Conservation (phyloP, 352 stramenopile genomes). For the Blastocystis sp. region DNA sequence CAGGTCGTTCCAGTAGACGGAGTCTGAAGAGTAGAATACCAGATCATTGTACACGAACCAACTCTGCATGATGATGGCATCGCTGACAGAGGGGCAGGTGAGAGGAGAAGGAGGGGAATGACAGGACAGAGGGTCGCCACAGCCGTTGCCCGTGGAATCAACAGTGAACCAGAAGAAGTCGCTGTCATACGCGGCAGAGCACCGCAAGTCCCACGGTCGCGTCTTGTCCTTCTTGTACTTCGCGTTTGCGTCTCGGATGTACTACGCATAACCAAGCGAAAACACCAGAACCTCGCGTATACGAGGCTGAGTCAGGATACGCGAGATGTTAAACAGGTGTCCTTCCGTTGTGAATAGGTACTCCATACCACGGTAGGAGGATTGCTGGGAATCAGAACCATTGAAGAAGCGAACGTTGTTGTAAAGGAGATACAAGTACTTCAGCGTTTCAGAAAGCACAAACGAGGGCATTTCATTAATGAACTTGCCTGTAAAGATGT, state of each 20-base stretch:
- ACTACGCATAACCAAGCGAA: neutral
- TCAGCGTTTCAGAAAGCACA: slow-evolving; percentile 95
- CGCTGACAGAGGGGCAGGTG: neutral
- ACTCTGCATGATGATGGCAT: neutral
- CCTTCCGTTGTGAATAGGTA: slow-evolving; percentile 94
- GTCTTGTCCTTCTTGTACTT: neutral
- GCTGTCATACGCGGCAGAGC: slow-evolving; percentile 25
- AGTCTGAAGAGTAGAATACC: slow-evolving; percentile 14
- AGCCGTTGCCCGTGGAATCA: neutral
- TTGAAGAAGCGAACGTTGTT: slow-evolving; percentile 80
- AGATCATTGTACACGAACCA: slow-evolving; percentile 32
- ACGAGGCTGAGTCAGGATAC: neutral
- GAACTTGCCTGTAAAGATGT: slow-evolving; percentile 84
- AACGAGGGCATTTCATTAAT: slow-evolving; percentile 97
- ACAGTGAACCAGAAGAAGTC: slow-evolving; percentile 1
- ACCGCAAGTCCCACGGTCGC: slow-evolving; percentile 38
- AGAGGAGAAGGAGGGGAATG: neutral
- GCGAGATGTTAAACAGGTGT: slow-evolving; percentile 81
- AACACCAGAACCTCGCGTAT: neutral
- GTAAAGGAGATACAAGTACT: slow-evolving; percentile 98
- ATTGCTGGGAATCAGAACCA: slow-evolving; percentile 72
- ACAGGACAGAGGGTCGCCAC: neutral
- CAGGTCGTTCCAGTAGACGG: neutral
- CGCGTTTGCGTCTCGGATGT: slow-evolving; percentile 22
- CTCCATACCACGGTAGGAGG: slow-evolving; percentile 81